Conservation (phyloP, 345 rosid species). For the Iberis pinnata region DNA sequence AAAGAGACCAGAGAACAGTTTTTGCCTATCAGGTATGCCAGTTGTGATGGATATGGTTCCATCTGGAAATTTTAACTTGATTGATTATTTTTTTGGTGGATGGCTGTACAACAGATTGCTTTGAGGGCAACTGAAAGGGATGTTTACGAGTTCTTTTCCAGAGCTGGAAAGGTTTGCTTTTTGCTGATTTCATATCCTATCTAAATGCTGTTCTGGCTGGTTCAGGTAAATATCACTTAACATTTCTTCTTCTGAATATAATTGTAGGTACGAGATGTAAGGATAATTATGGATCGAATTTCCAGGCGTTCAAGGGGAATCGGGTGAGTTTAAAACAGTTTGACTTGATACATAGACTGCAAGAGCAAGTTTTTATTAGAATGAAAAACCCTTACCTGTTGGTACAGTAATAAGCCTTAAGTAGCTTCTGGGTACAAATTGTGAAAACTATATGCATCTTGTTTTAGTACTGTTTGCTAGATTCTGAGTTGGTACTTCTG, state of each 20-base stretch:
- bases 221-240: background rate
- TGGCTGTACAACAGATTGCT: conserved; percentile 46
- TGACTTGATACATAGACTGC: background rate
- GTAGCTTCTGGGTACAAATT: background rate
- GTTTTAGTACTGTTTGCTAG: conserved; percentile 8
- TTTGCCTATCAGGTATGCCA: conserved; percentile 85
- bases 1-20: conserved; percentile 97
- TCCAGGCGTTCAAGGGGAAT: conserved; percentile 95
- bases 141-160: conserved; percentile 86
- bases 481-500: conserved; percentile 24
- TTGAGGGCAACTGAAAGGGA: conserved; percentile 95
- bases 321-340: conserved; percentile 45
- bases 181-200: conserved; percentile 16
- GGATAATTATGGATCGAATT: conserved; percentile 95
- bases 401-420: background rate
- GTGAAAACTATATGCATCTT: background rate
- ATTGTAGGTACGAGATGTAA: conserved; percentile 90
- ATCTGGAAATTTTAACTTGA: conserved; percentile 1
- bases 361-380: background rate
- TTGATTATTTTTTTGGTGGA: conserved; percentile 4
- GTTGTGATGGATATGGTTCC: conserved; percentile 4
- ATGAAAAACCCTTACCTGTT: background rate
- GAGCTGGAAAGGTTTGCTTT: conserved; percentile 86
- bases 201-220: conserved; percentile 5
- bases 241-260: conserved; percentile 1